Evolutionary conservation across 2,329 filamentous ascomycete genomes (phyloP).

Genomic region (Thielaviopsis punctulata): DNA sequence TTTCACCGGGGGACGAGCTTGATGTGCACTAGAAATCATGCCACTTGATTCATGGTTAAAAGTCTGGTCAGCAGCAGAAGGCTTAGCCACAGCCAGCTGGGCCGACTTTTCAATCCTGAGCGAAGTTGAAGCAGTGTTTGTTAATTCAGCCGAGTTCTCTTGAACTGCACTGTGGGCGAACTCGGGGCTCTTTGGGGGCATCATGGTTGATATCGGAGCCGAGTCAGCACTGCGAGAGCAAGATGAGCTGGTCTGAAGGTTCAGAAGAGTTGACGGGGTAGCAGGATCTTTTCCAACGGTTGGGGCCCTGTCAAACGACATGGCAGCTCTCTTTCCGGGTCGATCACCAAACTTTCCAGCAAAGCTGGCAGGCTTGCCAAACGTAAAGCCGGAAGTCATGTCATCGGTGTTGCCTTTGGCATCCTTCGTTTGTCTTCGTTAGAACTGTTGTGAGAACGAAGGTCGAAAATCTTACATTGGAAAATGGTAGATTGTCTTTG

Average conservation of each 20-base stretch:
- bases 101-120: neutral
- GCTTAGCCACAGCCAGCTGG: neutral
- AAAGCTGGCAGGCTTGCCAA: conserved; percentile 9
- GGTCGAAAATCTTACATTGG: neutral
- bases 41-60: neutral
- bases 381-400: conserved; percentile 5
- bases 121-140: neutral
- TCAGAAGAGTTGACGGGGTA: neutral
- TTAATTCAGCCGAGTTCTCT: neutral
- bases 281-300: neutral
- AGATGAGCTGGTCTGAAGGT: neutral
- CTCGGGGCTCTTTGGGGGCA: neutral
- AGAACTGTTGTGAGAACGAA: neutral
- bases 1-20: neutral
- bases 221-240: neutral
- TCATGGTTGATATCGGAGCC: neutral
- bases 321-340: conserved; percentile 1
- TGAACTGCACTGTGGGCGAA: neutral
- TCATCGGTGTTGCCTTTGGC: neutral
- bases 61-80: neutral
- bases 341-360: conserved; percentile 9
- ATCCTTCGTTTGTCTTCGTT: neutral
- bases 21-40: neutral
- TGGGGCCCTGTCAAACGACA: neutral
- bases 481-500: neutral